phyloP scores from a whole-genome alignment of 306 rosid genomes.

The Begonia fuchsioides region DNA sequence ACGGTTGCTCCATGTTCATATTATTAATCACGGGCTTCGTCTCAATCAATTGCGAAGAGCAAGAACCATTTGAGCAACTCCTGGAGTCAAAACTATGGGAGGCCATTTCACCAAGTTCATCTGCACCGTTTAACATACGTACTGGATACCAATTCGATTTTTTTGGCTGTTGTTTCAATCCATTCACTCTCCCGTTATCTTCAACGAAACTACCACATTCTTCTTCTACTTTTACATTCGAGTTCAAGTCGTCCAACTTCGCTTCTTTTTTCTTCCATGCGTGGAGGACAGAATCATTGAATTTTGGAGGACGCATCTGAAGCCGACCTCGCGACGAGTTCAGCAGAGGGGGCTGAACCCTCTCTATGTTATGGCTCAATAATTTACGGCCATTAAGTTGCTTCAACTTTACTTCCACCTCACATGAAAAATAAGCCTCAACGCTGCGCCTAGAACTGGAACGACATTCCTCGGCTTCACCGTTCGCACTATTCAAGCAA shows the following conservation, averaged over 20 bases:
- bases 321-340: slow-evolving; percentile 61
- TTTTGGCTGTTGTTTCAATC: slow-evolving; percentile 18
- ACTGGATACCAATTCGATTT: slow-evolving; percentile 17
- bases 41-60: slow-evolving; percentile 12
- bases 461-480: slow-evolving; percentile 39
- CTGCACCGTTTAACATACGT: slow-evolving; percentile 16
- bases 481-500: slow-evolving; percentile 20
- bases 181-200: slow-evolving; percentile 15
- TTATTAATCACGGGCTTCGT: slow-evolving; percentile 28
- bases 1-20: slow-evolving; percentile 19
- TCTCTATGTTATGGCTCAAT: slow-evolving; percentile 8
- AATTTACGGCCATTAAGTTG: slow-evolving; percentile 13
- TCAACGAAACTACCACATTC: slow-evolving; percentile 13
- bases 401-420: slow-evolving; percentile 38
- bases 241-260: slow-evolving; percentile 17
- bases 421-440: slow-evolving; percentile 35
- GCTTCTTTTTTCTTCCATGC: slow-evolving; percentile 26
- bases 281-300: slow-evolving; percentile 45
- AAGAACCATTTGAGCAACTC: slow-evolving; percentile 1
- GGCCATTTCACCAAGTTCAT: slow-evolving; percentile 10
- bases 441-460: slow-evolving; percentile 46
- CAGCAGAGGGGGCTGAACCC: slow-evolving; percentile 27
- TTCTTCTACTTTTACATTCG: slow-evolving; percentile 31
- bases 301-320: slow-evolving; percentile 58
- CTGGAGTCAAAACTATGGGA: slow-evolving; percentile 14